Evolutionary conservation across 2,329 filamentous ascomycete genomes (phyloP).

Genomic region (Chrysoporthe austroafricana): DNA sequence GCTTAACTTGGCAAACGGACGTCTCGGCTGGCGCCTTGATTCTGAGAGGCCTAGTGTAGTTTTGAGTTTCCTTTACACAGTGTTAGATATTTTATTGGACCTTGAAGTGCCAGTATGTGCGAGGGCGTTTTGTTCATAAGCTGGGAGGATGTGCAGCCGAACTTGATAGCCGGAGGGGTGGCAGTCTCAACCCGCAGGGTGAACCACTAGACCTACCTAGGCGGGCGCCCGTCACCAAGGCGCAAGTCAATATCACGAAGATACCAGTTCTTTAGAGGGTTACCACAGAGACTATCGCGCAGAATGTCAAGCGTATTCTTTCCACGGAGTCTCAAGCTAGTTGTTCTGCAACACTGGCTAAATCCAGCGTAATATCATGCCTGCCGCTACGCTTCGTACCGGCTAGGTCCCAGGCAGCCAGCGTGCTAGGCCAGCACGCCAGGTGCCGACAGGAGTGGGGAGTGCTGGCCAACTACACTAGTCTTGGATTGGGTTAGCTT

Average conservation of each 20-base stretch:
- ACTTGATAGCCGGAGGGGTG: neutral
- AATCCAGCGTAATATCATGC: neutral
- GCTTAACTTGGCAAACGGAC: neutral
- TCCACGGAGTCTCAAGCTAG: neutral
- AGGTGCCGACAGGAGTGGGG: neutral
- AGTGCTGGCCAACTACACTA: neutral
- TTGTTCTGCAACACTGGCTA: neutral
- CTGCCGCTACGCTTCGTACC: neutral
- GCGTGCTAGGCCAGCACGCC: neutral
- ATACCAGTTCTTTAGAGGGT: neutral
- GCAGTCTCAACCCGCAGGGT: neutral
- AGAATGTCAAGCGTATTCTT: neutral
- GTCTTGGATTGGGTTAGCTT: neutral
- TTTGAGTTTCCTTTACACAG: neutral
- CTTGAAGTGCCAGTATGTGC: neutral
- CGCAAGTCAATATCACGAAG: neutral
- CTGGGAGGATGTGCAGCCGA: neutral
- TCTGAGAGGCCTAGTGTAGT: neutral
- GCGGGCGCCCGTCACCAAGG: neutral
- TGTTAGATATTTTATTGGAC: neutral
- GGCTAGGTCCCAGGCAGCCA: neutral
- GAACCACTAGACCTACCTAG: conserved; percentile 2
- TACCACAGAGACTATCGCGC: neutral
- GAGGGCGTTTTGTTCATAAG: neutral
- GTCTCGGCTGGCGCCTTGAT: too few species aligned